These are phyloP conservation scores for Boehmeria nivea DNA, from an alignment of 306 rosid species.

Conservation along the genomic window DNA sequence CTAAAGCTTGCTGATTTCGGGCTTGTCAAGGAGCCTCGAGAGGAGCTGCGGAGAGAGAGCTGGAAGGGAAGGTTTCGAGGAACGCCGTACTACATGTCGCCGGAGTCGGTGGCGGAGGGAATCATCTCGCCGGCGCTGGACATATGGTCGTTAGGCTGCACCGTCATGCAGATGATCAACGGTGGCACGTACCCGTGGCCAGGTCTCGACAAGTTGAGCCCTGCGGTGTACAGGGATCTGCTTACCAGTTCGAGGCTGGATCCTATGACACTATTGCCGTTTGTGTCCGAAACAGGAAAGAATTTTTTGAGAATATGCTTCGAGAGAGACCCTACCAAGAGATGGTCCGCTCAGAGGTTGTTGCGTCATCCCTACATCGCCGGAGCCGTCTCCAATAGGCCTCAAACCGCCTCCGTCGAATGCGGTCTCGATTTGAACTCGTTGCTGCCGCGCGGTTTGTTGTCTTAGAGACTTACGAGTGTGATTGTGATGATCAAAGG, in stretches of 20 bases:
- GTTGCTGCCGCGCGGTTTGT: too few species aligned
- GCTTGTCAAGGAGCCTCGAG: background rate
- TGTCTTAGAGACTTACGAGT: too few species aligned
- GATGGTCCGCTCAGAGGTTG: background rate
- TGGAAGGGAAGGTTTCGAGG: background rate
- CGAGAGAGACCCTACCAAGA: background rate
- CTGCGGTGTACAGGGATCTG: too few species aligned
- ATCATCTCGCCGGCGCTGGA: background rate
- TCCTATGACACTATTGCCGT: too few species aligned
- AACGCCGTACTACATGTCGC: conserved; percentile 1
- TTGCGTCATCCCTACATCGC: background rate
- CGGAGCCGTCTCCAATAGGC: too few species aligned
- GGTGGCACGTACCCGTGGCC: background rate
- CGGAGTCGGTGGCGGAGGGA: background rate
- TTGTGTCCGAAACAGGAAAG: background rate
- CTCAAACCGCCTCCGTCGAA: too few species aligned
- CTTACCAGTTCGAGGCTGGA: too few species aligned
- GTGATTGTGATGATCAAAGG: too few species aligned
- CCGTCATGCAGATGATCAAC: conserved; percentile 2
- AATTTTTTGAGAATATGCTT: background rate
- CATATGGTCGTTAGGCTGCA: conserved; percentile 9
- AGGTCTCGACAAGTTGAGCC: too few species aligned
- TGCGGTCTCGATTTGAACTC: too few species aligned
- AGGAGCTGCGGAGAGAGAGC: background rate
- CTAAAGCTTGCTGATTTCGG: conserved; percentile 11